These are phyloP conservation scores for Crithidia brevicula DNA, from an alignment of 208 protist species.

Conservation along the genomic window DNA sequence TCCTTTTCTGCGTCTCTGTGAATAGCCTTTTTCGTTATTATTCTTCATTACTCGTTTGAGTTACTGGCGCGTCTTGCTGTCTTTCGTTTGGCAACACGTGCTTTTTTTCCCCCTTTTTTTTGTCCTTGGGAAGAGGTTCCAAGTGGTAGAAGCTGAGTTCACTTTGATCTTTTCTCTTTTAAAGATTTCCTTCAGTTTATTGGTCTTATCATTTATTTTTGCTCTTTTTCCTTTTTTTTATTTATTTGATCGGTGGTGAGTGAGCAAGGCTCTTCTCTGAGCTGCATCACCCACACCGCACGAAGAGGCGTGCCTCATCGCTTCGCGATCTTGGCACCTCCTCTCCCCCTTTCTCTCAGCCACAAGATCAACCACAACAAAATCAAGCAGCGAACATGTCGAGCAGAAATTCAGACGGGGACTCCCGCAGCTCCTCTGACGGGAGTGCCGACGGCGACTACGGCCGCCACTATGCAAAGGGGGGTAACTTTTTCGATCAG, in stretches of 20 bases:
- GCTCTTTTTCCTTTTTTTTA: not conserved
- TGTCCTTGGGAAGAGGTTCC: not conserved
- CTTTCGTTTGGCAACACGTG: no score
- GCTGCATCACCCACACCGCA: not conserved
- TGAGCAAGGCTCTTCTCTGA: not conserved
- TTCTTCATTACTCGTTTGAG: not conserved
- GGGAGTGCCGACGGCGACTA: not conserved
- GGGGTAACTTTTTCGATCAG: slow-evolving; percentile 28
- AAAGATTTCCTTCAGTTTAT: no score
- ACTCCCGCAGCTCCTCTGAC: not conserved
- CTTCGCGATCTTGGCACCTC: no score
- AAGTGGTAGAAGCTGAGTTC: no score
- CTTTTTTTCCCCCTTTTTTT: not conserved
- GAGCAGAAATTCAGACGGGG: not conserved
- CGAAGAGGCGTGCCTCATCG: no score
- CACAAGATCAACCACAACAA: no score
- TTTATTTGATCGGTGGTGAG: not conserved
- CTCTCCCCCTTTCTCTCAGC: no score
- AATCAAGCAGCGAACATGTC: not conserved
- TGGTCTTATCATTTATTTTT: no score
- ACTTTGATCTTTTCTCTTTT: no score
- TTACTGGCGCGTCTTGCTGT: no score
- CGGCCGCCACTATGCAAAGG: not conserved
- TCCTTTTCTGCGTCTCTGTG: not conserved
- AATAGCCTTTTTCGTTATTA: not conserved